phyloP scores from a whole-genome alignment of 257 asterid species.

The Solanum virginianum region DNA sequence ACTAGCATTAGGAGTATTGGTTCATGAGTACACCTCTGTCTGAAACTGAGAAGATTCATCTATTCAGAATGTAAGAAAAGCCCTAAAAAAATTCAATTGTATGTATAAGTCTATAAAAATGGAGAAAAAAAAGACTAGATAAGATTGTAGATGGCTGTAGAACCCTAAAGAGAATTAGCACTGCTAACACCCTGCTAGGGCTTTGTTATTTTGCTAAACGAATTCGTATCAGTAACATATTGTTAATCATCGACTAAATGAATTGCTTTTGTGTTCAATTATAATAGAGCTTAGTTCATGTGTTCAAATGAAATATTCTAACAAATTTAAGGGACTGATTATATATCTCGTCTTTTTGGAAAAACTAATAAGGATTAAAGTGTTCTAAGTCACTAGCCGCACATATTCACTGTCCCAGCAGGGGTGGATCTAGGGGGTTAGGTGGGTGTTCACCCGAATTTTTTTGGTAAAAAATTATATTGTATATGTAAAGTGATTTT shows the following conservation, averaged over 20 bases:
- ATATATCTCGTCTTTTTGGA: background rate
- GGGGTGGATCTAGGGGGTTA: background rate
- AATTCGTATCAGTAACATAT: background rate
- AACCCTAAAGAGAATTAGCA: background rate
- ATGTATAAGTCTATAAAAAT: background rate
- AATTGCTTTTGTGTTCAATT: background rate
- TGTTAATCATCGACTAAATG: background rate
- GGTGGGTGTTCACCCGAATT: too few relatives aligned
- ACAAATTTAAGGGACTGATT: background rate
- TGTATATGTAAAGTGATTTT: background rate
- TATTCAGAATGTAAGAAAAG: background rate
- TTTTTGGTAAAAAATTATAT: background rate
- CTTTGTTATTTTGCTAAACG: background rate
- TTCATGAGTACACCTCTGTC: background rate
- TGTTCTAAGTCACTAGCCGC: background rate
- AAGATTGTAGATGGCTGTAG: background rate
- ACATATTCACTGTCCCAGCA: background rate
- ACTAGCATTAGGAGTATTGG: background rate
- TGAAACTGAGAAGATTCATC: background rate
- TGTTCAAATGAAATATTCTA: fast-evolving
- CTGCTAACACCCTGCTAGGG: background rate
- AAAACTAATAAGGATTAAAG: background rate
- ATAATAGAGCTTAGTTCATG: background rate
- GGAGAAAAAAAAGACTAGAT: background rate
- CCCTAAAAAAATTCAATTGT: background rate